Percentiles rank a stretch among this genome's conserved stretches.
phyloP scores from a whole-genome alignment of 495 filamentous ascomycete species.

The Neurospora terricola region DNA sequence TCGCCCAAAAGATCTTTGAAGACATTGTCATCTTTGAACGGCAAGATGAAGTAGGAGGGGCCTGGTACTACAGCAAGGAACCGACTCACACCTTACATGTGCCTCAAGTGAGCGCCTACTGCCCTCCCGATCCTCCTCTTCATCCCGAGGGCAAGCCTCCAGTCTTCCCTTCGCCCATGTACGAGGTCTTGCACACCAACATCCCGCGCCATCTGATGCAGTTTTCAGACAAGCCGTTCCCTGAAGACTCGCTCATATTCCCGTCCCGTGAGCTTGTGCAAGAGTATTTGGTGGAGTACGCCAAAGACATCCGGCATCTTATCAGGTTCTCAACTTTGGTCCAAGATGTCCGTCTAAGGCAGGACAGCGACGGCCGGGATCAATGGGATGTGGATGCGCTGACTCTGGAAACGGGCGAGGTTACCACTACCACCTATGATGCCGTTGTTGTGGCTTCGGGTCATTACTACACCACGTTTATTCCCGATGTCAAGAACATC shows the following conservation, averaged over 20 bases:
- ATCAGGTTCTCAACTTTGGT: constrained; percentile 36
- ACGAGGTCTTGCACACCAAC: constrained; percentile 75
- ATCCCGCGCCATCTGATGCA: constrained; percentile 76
- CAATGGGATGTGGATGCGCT: constrained; percentile 42
- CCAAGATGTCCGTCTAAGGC: constrained; percentile 21
- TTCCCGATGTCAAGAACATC: constrained; percentile 46
- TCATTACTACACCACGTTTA: constrained; percentile 62
- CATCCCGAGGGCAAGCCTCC: constrained; percentile 15
- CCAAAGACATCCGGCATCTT: constrained; percentile 45
- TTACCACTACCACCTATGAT: constrained; percentile 49
- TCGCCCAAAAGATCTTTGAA: constrained; percentile 61
- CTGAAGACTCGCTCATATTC: constrained; percentile 53
- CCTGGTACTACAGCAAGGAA: constrained; percentile 66
- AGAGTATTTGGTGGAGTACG: constrained; percentile 66
- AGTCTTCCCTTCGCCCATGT: constrained; percentile 64
- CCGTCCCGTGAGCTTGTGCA: constrained; percentile 58
- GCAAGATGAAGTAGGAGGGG: constrained; percentile 60
- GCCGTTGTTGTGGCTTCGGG: constrained; percentile 79
- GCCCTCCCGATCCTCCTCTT: constrained; percentile 31
- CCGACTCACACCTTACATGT: constrained; percentile 21
- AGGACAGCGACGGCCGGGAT: constrained; percentile 19
- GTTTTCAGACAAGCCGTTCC: constrained; percentile 63
- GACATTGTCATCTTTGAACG: constrained; percentile 76
- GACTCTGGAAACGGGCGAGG: constrained; percentile 31
- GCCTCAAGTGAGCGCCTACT: constrained; percentile 32